Conservation (phyloP, 805 yeast species). For the Henningerozyma blattae region DNA sequence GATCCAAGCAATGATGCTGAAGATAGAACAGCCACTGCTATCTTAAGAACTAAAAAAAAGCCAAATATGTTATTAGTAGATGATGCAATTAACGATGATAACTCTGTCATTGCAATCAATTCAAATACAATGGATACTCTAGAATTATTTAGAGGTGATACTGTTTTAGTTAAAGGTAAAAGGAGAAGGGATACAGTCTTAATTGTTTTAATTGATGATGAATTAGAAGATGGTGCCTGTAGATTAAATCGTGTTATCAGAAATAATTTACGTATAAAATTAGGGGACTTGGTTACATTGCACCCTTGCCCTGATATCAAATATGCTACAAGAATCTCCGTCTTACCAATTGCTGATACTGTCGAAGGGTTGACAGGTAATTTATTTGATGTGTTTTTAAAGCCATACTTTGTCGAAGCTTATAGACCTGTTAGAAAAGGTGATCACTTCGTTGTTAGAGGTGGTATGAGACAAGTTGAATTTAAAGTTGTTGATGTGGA, state of each 20-base stretch:
- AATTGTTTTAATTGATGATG: conserved; percentile 91
- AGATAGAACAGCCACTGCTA: conserved; percentile 87
- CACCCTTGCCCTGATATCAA: conserved; percentile 97
- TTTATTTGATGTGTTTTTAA: conserved; percentile 85
- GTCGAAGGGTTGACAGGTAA: conserved; percentile 97
- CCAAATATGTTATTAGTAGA: conserved; percentile 89
- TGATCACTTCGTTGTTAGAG: conserved; percentile 89
- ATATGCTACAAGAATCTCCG: conserved; percentile 88
- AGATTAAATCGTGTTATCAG: conserved; percentile 91
- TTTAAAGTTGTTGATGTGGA: conserved; percentile 97
- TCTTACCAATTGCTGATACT: conserved; percentile 92
- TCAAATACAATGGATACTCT: conserved; percentile 92
- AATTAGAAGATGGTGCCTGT: conserved; percentile 89
- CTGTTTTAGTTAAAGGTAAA: conserved; percentile 93
- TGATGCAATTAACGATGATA: conserved; percentile 94
- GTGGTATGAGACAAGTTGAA: conserved; percentile 98
- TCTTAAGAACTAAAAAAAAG: conserved; percentile 93
- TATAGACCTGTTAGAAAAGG: conserved; percentile 98
- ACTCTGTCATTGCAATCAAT: conserved; percentile 89
- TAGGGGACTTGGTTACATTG: conserved; percentile 82
- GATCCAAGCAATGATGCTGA: conserved; percentile 41
- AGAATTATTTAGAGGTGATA: conserved; percentile 93
- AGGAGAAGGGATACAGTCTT: conserved; percentile 94
- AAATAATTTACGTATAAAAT: conserved; percentile 82
- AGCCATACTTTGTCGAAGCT: conserved; percentile 97